A percentile compares a stretch with the other conserved stretches of the same genome.
These are phyloP conservation scores for Nakazawaea wyomingensis DNA, from an alignment of 805 yeast genomes.

Conservation along the genomic window DNA sequence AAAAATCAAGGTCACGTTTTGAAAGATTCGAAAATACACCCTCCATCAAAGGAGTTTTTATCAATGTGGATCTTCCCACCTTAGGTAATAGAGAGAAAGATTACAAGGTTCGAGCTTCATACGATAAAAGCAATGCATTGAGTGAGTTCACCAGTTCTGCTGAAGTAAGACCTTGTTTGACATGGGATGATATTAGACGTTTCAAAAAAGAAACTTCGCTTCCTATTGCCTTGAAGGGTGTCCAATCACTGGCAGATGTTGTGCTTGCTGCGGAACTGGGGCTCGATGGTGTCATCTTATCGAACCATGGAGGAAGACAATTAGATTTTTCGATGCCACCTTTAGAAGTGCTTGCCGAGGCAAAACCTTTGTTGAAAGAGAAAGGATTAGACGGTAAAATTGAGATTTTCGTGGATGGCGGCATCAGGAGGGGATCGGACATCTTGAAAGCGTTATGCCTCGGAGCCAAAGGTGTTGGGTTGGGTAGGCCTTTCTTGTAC, in stretches of 20 bases:
- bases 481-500: constrained; percentile 72
- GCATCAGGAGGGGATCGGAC: constrained; percentile 39
- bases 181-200: constrained; percentile 59
- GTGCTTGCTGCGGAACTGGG: constrained; percentile 53
- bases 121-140: constrained; percentile 30
- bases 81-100: constrained; percentile 85
- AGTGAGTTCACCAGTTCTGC: constrained; percentile 33
- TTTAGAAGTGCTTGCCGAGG: constrained; percentile 54
- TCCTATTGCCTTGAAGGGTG: constrained; percentile 55
- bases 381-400: constrained; percentile 32
- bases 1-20: constrained; percentile 47
- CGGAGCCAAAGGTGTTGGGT: constrained; percentile 48
- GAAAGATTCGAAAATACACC: constrained; percentile 53
- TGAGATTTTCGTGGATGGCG: constrained; percentile 40
- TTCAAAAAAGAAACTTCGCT: constrained; percentile 41
- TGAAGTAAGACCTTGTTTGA: constrained; percentile 47
- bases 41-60: constrained; percentile 64
- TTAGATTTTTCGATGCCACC: constrained; percentile 60
- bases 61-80: constrained; percentile 84
- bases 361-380: constrained; percentile 38
- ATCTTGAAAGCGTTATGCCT: constrained; percentile 36
- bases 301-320: constrained; percentile 76
- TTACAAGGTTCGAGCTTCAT: constrained; percentile 56
- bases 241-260: constrained; percentile 64
- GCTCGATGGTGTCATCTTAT: constrained; percentile 57